phyloP scores from a whole-genome alignment of 2,329 filamentous ascomycete genomes.

The Pleurostoma richardsiae region DNA sequence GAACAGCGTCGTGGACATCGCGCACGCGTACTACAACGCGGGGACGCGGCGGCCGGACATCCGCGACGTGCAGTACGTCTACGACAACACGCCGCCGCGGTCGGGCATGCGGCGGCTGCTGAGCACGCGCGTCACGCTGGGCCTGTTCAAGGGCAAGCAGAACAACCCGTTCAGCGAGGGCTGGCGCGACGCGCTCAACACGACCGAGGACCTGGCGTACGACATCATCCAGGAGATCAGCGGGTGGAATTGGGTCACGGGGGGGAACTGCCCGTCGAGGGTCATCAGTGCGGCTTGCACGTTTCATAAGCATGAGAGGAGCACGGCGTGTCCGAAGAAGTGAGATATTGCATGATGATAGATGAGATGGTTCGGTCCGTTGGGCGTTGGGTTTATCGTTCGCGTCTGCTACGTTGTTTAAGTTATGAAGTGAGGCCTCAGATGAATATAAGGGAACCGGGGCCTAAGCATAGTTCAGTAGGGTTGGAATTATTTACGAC shows the following conservation, averaged over 20 bases:
- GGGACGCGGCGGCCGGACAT: slow-evolving; percentile 6
- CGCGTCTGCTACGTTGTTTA: no score
- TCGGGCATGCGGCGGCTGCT: slow-evolving; percentile 6
- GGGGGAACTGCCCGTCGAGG: slow-evolving; percentile 4
- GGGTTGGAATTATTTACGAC: no score
- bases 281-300: slow-evolving; percentile 1
- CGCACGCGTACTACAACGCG: slow-evolving; percentile 5
- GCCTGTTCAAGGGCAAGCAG: slow-evolving; percentile 7
- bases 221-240: slow-evolving; percentile 6
- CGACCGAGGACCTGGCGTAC: slow-evolving; percentile 6
- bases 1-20: slow-evolving; percentile 6
- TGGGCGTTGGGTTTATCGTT: not conserved
- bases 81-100: slow-evolving; percentile 4
- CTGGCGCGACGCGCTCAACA: slow-evolving; percentile 6
- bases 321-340: not conserved
- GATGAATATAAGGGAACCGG: no score
- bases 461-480: no score
- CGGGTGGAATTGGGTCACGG: slow-evolving; percentile 5
- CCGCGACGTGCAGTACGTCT: slow-evolving; percentile 8
- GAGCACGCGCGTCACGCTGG: slow-evolving; percentile 6
- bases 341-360: not conserved
- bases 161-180: slow-evolving; percentile 5
- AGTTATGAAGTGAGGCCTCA: no score
- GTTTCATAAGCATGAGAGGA: slow-evolving; percentile 6
- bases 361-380: no score